These are phyloP conservation scores for Microdochium trichocladiopsis DNA, from an alignment of 2,329 filamentous ascomycete species.

Conservation along the genomic window DNA sequence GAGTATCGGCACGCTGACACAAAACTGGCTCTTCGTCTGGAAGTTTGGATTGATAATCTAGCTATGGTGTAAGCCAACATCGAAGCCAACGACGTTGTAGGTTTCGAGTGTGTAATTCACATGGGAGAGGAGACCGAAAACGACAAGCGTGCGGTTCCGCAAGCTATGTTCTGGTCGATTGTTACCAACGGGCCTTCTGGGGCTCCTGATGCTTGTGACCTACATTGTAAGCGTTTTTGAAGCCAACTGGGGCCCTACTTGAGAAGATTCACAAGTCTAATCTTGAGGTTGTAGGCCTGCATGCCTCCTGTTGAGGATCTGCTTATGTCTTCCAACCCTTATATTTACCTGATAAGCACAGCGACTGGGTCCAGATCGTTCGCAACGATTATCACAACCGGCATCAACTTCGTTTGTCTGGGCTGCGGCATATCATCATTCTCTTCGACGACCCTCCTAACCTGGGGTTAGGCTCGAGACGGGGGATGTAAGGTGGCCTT, in stretches of 20 bases:
- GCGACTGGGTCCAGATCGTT: not conserved
- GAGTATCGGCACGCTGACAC: not conserved
- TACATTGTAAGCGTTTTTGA: not conserved
- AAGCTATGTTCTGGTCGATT: constrained; percentile 33
- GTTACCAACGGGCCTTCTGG: constrained; percentile 32
- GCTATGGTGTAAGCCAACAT: too few species aligned
- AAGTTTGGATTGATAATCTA: not conserved
- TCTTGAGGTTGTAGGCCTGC: constrained; percentile 1
- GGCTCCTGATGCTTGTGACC: constrained; percentile 25
- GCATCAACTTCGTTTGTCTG: constrained; percentile 1
- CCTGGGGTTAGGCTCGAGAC: constrained; percentile 5
- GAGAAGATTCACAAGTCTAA: not conserved
- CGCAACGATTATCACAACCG: constrained; percentile 1
- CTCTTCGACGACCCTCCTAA: constrained; percentile 4
- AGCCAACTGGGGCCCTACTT: not conserved
- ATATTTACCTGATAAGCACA: constrained; percentile 2
- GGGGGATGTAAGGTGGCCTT: constrained; percentile 2
- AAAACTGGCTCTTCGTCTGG: not conserved
- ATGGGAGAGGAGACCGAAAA: constrained; percentile 37
- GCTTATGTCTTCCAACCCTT: constrained; percentile 3
- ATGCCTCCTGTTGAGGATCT: constrained; percentile 5
- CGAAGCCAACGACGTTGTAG: constrained; percentile 21
- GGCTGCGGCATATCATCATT: constrained; percentile 1
- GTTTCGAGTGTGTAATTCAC: constrained; percentile 39
- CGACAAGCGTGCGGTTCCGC: constrained; percentile 35